Conservation (phyloP, 495 filamentous ascomycete species). For the Penicillium manginii region DNA sequence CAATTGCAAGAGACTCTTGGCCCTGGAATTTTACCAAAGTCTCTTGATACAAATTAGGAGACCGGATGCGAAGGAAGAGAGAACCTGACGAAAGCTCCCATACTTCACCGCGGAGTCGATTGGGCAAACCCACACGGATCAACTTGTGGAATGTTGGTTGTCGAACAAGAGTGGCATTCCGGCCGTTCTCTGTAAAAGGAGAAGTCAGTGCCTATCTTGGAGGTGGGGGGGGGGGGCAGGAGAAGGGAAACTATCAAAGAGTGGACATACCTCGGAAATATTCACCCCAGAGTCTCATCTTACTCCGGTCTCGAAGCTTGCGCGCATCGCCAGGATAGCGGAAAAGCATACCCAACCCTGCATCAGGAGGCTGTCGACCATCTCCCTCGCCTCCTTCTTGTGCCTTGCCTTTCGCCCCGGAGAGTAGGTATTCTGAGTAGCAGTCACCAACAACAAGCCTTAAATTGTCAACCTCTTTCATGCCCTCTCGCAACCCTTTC, state of each 20-base stretch:
- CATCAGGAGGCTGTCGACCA: conserved; percentile 77
- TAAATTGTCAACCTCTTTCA: conserved; percentile 83
- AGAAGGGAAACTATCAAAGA: not conserved
- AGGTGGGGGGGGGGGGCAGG: not conserved
- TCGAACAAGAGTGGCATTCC: conserved; percentile 87
- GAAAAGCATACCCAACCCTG: conserved; percentile 90
- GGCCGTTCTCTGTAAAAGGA: conserved; percentile 74
- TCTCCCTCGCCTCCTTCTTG: conserved; percentile 40
- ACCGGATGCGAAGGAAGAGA: conserved; percentile 82
- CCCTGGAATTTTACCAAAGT: conserved; percentile 83
- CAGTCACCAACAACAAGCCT: conserved; percentile 77
- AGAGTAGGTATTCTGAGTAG: conserved; percentile 90
- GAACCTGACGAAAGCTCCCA: conserved; percentile 96
- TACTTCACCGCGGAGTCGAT: conserved; percentile 88
- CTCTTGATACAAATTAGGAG: conserved; percentile 79
- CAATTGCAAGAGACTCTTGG: conserved; percentile 86
- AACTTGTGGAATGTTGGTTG: conserved; percentile 98
- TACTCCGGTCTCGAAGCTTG: conserved; percentile 91
- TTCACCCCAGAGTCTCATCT: conserved; percentile 97
- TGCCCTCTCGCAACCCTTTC: conserved; percentile 78
- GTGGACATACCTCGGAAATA: conserved; percentile 70
- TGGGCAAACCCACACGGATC: conserved; percentile 92
- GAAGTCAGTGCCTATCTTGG: not conserved
- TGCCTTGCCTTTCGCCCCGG: conserved; percentile 46
- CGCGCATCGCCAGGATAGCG: conserved; percentile 95